A percentile compares a stretch with the other conserved stretches of the same genome.
These are phyloP conservation scores for Backusella circina DNA, from an alignment of 192 early-diverging fungal genomes.

Conservation along the genomic window DNA sequence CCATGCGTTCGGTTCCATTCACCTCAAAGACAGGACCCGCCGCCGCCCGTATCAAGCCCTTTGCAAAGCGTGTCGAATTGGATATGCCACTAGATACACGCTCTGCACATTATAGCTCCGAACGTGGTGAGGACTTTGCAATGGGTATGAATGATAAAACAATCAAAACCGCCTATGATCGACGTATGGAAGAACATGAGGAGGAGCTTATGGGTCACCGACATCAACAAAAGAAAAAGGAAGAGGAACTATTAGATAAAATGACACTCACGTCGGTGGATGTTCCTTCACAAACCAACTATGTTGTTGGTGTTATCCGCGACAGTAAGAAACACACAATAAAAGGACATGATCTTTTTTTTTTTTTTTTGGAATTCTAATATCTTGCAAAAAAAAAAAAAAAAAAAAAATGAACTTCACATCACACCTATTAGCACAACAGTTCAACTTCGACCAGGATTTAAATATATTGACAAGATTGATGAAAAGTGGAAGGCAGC, in stretches of 20 bases:
- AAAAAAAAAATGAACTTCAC: constrained; percentile 80
- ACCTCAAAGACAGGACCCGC: constrained; percentile 41
- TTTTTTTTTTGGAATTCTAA: background rate
- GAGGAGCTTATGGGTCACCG: constrained; percentile 28
- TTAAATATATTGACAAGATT: constrained; percentile 90
- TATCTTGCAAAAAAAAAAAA: no score
- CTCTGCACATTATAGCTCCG: constrained; percentile 69
- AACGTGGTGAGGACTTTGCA: constrained; percentile 75
- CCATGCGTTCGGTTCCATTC: constrained; percentile 56
- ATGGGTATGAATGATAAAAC: constrained; percentile 71
- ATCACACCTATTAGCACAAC: constrained; percentile 70
- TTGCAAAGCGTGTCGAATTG: constrained; percentile 78
- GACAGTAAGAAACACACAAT: constrained; percentile 46
- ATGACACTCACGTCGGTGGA: constrained; percentile 75
- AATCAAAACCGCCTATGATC: constrained; percentile 58
- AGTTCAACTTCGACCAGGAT: constrained; percentile 83
- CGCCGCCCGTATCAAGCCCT: constrained; percentile 78
- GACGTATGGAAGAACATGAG: constrained; percentile 36
- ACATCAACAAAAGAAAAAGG: constrained; percentile 14
- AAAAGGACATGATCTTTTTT: no score
- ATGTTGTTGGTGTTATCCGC: constrained; percentile 76
- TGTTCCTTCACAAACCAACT: constrained; percentile 76
- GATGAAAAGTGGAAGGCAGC: constrained; percentile 76
- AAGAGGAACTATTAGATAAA: constrained; percentile 68
- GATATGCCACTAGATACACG: constrained; percentile 79